These are phyloP conservation scores for Spiromastix sp. DNA, from an alignment of 2,329 filamentous ascomycete genomes.

Conservation along the genomic window DNA sequence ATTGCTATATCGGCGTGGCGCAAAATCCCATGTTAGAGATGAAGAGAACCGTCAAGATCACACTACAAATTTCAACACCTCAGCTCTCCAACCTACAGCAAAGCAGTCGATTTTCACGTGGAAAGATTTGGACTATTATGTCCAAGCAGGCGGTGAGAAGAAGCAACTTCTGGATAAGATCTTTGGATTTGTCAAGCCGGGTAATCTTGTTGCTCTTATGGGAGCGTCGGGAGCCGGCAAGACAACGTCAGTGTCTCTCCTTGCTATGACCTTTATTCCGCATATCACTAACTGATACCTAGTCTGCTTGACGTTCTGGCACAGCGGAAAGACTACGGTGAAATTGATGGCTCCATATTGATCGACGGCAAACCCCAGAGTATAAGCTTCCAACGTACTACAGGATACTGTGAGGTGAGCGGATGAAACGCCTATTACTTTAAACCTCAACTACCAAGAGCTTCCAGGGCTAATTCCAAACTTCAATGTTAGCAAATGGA, in stretches of 20 bases:
- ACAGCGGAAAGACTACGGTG: constrained; percentile 75
- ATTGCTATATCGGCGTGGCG: constrained; percentile 22
- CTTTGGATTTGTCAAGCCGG: constrained; percentile 87
- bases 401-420: constrained; percentile 63
- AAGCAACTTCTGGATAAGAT: constrained; percentile 73
- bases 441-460: no score
- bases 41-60: neutral
- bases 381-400: constrained; percentile 68
- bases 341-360: constrained; percentile 78
- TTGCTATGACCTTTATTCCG: neutral
- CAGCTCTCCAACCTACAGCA: no score
- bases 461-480: no score
- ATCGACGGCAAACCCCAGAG: constrained; percentile 65
- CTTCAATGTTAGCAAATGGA: no score
- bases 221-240: constrained; percentile 85
- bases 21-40: constrained; percentile 10
- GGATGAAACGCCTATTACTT: no score
- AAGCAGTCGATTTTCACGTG: constrained; percentile 71
- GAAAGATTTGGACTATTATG: constrained; percentile 72
- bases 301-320: constrained; percentile 69
- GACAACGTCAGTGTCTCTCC: constrained; percentile 47
- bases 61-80: constrained; percentile 11
- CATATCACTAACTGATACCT: neutral
- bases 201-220: constrained; percentile 80
- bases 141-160: constrained; percentile 64